These are phyloP conservation scores for Myochromella boudieri DNA, from an alignment of 768 basidiomycete genomes.

Conservation along the genomic window DNA sequence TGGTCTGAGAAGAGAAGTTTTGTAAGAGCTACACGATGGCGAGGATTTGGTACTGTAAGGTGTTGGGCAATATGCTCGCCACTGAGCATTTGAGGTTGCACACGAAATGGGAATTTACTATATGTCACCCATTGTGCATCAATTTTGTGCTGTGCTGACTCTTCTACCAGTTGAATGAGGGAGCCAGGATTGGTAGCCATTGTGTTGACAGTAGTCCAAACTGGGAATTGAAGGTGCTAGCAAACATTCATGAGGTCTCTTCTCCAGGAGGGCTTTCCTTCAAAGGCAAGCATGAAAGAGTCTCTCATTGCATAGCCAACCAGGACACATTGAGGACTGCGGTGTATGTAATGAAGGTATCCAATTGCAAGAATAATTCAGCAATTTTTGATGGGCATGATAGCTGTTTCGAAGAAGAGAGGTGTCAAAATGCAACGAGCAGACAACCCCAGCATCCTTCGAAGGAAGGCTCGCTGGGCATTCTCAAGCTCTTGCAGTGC, in stretches of 20 bases:
- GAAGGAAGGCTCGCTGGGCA: background rate
- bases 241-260: background rate
- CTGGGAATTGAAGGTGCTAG: background rate
- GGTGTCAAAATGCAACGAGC: background rate
- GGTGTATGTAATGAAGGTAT: background rate
- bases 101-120: background rate
- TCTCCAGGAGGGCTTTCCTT: background rate
- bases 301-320: background rate
- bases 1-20: no score
- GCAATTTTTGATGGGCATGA: background rate
- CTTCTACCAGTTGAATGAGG: background rate
- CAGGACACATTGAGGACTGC: background rate
- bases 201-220: no score
- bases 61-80: background rate
- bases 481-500: background rate
- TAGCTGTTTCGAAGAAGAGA: slow-evolving; percentile 1
- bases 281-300: background rate
- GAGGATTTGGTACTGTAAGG: background rate
- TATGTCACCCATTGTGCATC: background rate
- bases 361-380: background rate
- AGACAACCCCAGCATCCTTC: background rate
- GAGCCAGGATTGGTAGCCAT: background rate
- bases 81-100: background rate
- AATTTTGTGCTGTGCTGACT: background rate
- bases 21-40: background rate